Conservation (phyloP, 495 filamentous ascomycete genomes). For the Apodospora peruviana region DNA sequence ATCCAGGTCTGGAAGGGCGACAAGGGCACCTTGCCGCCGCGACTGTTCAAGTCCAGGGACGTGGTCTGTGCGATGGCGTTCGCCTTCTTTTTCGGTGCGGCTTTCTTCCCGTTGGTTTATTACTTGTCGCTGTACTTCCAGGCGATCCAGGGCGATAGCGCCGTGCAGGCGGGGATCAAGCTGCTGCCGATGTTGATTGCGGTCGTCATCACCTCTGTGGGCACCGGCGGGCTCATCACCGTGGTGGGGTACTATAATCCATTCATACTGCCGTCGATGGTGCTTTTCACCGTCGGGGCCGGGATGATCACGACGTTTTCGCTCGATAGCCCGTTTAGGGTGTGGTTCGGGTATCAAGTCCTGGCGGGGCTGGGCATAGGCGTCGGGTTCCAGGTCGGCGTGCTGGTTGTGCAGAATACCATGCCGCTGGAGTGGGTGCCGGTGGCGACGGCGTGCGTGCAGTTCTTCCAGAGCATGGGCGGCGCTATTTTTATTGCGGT, state of each 20-base stretch:
- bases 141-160: constrained; percentile 65
- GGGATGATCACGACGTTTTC: constrained; percentile 47
- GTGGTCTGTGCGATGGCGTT: constrained; percentile 50
- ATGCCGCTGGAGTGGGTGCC: constrained; percentile 52
- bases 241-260: constrained; percentile 50
- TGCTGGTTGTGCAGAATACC: constrained; percentile 49
- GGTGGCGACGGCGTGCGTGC: constrained; percentile 57
- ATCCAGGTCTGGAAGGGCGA: constrained; percentile 48
- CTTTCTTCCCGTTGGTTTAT: constrained; percentile 65
- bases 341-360: constrained; percentile 53
- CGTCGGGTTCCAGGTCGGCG: constrained; percentile 36
- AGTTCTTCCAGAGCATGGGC: constrained; percentile 63
- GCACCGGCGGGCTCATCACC: constrained; percentile 37
- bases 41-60: constrained; percentile 51
- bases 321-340: constrained; percentile 34
- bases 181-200: constrained; percentile 69
- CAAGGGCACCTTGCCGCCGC: constrained; percentile 50
- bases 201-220: constrained; percentile 50
- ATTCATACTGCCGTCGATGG: constrained; percentile 37
- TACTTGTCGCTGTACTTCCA: constrained; percentile 89
- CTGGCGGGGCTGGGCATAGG: constrained; percentile 42
- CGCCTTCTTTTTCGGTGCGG: constrained; percentile 53
- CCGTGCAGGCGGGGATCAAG: constrained; percentile 71
- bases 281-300: constrained; percentile 41
- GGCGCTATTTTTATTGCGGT: constrained; percentile 65